Evolutionary conservation across 2,329 filamentous ascomycete species (phyloP).

Genomic region (Zasmidium cellare): DNA sequence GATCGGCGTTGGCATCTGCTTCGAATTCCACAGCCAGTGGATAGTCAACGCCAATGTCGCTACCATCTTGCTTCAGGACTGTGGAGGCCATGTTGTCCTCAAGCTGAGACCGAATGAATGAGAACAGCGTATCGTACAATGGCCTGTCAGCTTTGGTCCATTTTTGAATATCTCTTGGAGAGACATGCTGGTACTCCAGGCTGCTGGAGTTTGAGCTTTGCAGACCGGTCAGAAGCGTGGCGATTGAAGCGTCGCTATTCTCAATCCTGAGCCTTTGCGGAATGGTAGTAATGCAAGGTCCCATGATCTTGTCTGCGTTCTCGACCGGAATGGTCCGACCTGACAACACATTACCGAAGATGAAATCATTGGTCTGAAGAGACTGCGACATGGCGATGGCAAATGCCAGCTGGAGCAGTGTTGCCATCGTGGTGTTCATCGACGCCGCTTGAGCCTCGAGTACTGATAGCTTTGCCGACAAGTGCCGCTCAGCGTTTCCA

Average conservation of each 20-base stretch:
- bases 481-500: neutral
- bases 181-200: slow-evolving; percentile 14
- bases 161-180: slow-evolving; percentile 12
- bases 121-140: slow-evolving; percentile 17
- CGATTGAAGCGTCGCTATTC: neutral
- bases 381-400: slow-evolving; percentile 10
- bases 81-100: neutral
- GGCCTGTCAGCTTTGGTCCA: slow-evolving; percentile 15
- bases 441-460: slow-evolving; percentile 1
- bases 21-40: slow-evolving; percentile 17
- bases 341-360: slow-evolving; percentile 19
- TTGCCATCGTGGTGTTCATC: slow-evolving; percentile 8
- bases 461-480: slow-evolving; percentile 2
- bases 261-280: slow-evolving; percentile 11
- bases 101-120: slow-evolving; percentile 10
- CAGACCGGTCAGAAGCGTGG: neutral
- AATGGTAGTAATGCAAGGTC: slow-evolving; percentile 18
- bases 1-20: slow-evolving; percentile 6
- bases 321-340: slow-evolving; percentile 12
- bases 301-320: slow-evolving; percentile 14
- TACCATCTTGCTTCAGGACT: slow-evolving; percentile 6
- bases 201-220: slow-evolving; percentile 12
- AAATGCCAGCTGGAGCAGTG: slow-evolving; percentile 13
- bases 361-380: slow-evolving; percentile 11
- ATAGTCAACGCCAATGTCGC: slow-evolving; percentile 15